Percentiles rank a stretch among this genome's conserved stretches.
These are phyloP conservation scores for Citrus cavaleriei DNA, from an alignment of 345 rosid species.

Conservation along the genomic window DNA sequence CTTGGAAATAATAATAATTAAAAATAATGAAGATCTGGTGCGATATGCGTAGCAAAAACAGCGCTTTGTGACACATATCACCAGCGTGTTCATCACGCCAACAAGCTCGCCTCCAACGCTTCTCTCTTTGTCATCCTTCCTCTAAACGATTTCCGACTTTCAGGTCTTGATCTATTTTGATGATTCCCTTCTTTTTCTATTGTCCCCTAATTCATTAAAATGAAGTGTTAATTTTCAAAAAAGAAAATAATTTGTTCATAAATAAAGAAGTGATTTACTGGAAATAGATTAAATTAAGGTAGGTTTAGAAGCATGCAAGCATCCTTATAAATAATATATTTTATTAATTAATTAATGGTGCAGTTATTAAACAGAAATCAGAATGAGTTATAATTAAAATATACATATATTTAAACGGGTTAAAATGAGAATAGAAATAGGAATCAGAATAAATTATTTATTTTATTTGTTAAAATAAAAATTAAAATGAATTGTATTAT, in stretches of 20 bases:
- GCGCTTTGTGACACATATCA: conserved; percentile 67
- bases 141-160: conserved; percentile 44
- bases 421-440: rapidly evolving
- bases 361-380: rapidly evolving
- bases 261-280: no score
- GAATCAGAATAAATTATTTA: no score
- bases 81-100: conserved; percentile 86
- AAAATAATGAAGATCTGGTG: conserved; percentile 79
- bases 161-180: conserved; percentile 31
- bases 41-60: conserved; percentile 65
- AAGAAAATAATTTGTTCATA: no score
- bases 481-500: rapidly evolving
- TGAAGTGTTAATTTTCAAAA: no score
- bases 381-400: rapidly evolving
- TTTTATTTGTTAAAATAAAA: rapidly evolving
- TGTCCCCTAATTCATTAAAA: no score
- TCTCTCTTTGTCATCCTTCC: conserved; percentile 72
- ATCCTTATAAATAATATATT: no score
- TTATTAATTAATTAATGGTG: no score
- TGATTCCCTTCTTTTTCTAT: not conserved
- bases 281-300: no score
- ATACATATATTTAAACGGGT: rapidly evolving
- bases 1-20: no score
- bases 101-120: conserved; percentile 91
- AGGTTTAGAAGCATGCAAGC: no score